Percentiles rank a stretch among this genome's conserved stretches.
Conservation (phyloP, 2,329 filamentous ascomycete species). For the Neopestalotiopsis sp. region DNA sequence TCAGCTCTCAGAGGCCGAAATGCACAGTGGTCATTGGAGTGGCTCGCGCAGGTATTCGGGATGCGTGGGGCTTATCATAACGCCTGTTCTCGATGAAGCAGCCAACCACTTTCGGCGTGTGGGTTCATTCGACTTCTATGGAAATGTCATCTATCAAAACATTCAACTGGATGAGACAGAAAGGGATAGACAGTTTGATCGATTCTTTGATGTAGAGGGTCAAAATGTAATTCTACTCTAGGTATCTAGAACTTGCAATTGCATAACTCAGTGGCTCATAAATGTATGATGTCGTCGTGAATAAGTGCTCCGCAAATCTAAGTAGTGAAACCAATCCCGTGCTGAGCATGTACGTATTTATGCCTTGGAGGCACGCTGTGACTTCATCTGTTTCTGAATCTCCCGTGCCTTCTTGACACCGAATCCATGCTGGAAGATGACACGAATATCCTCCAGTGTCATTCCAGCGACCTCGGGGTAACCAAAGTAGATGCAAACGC, state of each 20-base stretch:
- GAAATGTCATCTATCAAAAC: not conserved
- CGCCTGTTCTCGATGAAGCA: not conserved
- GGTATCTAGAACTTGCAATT: not conserved
- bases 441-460: slow-evolving; percentile 11
- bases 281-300: not conserved
- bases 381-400: slow-evolving; percentile 15
- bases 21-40: not conserved
- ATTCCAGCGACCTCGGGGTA: slow-evolving; percentile 15
- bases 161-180: not conserved
- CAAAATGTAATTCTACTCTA: not conserved
- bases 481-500: slow-evolving; percentile 14
- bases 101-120: not conserved
- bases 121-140: not conserved
- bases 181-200: not conserved
- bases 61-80: not conserved
- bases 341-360: not conserved
- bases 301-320: not conserved
- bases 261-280: not conserved
- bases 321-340: not conserved
- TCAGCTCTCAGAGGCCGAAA: not conserved
- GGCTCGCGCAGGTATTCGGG: not conserved
- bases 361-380: not conserved
- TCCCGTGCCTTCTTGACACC: slow-evolving; percentile 9
- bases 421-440: slow-evolving; percentile 13
- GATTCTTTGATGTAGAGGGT: not conserved